phyloP scores from a whole-genome alignment of 129 eudicot species.

The Calendula officinalis region DNA sequence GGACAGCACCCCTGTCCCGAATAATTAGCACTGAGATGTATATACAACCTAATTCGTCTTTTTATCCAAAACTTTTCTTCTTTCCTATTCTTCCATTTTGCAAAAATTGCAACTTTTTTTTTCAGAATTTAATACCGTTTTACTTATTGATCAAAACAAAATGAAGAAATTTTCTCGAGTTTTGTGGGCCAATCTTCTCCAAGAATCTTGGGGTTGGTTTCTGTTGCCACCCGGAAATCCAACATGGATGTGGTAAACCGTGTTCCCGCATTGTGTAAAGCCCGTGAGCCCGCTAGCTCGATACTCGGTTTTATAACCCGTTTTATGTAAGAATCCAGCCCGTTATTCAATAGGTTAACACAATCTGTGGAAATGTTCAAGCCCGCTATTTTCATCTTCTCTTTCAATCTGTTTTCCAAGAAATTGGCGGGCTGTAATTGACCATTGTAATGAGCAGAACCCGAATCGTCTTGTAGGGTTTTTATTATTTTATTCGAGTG shows the following conservation, averaged over 20 bases:
- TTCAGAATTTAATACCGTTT: conserved; percentile 33
- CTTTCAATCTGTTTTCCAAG: conserved; percentile 62
- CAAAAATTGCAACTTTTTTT: conserved; percentile 15
- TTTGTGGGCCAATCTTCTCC: conserved; percentile 73
- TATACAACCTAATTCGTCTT: conserved; percentile 58
- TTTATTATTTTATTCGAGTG: conserved; percentile 46
- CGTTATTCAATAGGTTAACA: conserved; percentile 57
- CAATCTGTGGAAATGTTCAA: conserved; percentile 55
- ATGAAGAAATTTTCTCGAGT: conserved; percentile 55
- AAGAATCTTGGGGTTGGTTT: conserved; percentile 57
- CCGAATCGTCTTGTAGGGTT: conserved; percentile 29
- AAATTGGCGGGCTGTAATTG: conserved; percentile 47
- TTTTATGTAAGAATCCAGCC: conserved; percentile 57
- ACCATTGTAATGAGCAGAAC: conserved; percentile 31
- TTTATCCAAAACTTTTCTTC: conserved; percentile 48
- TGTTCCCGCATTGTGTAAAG: conserved; percentile 20
- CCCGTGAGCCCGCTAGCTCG: conserved; percentile 50
- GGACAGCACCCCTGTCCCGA: conserved; percentile 44
- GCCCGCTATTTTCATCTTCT: conserved; percentile 54
- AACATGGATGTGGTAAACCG: conserved; percentile 38
- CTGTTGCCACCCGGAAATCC: conserved; percentile 69
- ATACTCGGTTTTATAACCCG: conserved; percentile 50
- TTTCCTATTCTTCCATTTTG: conserved; percentile 32
- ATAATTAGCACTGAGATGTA: conserved; percentile 62
- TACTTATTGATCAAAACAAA: conserved; percentile 31